These are phyloP conservation scores for Metschnikowia picachoensis DNA, from an alignment of 805 yeast species.

Conservation along the genomic window DNA sequence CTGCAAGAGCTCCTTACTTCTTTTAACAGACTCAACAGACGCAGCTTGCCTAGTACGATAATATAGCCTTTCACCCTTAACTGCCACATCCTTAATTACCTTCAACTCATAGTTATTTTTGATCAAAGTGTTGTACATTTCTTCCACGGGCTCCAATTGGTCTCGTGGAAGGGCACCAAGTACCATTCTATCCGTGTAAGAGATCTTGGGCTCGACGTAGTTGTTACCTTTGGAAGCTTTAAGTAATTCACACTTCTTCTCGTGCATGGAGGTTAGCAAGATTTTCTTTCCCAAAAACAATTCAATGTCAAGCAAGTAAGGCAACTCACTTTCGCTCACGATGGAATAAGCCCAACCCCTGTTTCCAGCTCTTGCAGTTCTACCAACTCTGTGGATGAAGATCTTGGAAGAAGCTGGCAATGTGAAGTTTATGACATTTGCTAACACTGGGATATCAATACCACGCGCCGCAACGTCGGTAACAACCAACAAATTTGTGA, in stretches of 20 bases:
- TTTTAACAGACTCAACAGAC: constrained; percentile 76
- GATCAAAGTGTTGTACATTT: constrained; percentile 60
- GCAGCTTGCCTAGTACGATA: constrained; percentile 84
- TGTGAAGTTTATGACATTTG: constrained; percentile 89
- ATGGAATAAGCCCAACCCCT: constrained; percentile 97
- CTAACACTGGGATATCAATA: constrained; percentile 94
- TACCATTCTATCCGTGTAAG: constrained; percentile 73
- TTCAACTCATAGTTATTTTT: constrained; percentile 64
- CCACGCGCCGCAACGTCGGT: constrained; percentile 99
- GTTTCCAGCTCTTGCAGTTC: constrained; percentile 99
- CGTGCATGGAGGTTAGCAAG: constrained; percentile 64
- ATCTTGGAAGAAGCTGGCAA: constrained; percentile 90
- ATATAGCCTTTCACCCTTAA: constrained; percentile 84
- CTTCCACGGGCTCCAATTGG: constrained; percentile 67
- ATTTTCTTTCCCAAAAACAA: constrained; percentile 83
- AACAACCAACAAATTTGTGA: constrained; percentile 84
- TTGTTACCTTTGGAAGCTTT: constrained; percentile 42
- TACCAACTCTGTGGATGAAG: constrained; percentile 95
- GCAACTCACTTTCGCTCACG: constrained; percentile 78
- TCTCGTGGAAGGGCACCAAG: constrained; percentile 79
- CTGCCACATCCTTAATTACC: constrained; percentile 64
- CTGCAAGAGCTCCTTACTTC: constrained; percentile 72
- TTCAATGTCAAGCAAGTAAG: constrained; percentile 87
- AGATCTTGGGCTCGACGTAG: constrained; percentile 52
- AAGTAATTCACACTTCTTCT: constrained; percentile 52